Evolutionary conservation across 371 early-diverging fungal genomes (phyloP).

Genomic region (Syncephalastrum sp.): DNA sequence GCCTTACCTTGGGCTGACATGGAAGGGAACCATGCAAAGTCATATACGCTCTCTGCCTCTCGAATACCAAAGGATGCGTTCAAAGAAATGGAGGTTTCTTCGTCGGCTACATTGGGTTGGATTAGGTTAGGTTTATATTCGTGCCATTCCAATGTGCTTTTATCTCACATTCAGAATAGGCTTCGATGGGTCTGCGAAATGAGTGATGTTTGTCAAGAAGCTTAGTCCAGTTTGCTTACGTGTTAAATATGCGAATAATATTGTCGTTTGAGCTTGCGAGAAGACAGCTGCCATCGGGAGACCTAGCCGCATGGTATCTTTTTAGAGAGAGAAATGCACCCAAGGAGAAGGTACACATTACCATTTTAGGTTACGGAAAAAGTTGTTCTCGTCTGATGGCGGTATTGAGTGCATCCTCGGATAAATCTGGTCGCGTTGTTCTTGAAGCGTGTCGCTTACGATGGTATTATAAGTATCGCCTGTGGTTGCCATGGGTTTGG

Average conservation of each 20-base stretch:
- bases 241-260: constrained; percentile 52
- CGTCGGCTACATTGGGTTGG: no score
- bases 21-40: constrained; percentile 67
- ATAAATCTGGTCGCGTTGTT: constrained; percentile 11
- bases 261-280: constrained; percentile 65
- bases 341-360: neutral
- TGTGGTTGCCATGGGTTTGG: constrained; percentile 23
- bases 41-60: constrained; percentile 64
- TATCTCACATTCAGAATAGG: constrained; percentile 9
- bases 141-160: neutral
- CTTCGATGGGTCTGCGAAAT: constrained; percentile 17
- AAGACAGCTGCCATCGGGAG: constrained; percentile 67
- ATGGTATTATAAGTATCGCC: constrained; percentile 25
- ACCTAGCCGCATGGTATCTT: constrained; percentile 30
- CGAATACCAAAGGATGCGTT: constrained; percentile 38
- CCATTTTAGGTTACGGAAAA: constrained; percentile 43
- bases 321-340: neutral
- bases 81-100: constrained; percentile 8
- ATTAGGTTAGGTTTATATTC: no score
- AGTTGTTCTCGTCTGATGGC: constrained; percentile 23
- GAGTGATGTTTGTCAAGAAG: neutral
- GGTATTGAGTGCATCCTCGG: constrained; percentile 17
- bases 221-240: constrained; percentile 27
- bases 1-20: constrained; percentile 59
- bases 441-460: constrained; percentile 16